phyloP scores from a whole-genome alignment of 148 eudicot species.

The Rhododendron vialii region DNA sequence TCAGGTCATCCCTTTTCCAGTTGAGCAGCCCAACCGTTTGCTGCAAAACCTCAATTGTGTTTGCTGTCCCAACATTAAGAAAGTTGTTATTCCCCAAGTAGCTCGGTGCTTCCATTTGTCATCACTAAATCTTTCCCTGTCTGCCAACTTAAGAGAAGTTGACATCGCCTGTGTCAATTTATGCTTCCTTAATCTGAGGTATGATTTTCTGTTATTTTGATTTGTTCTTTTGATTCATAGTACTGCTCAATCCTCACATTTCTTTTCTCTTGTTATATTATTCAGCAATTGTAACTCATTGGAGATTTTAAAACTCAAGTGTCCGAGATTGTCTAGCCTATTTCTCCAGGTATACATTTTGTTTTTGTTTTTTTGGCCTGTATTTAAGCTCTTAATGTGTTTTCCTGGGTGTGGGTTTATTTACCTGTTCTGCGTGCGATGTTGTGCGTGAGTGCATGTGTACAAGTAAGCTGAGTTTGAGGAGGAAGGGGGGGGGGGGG shows the following conservation, averaged over 20 bases:
- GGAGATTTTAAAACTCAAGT: constrained; percentile 70
- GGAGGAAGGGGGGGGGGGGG: not conserved
- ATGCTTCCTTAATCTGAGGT: constrained; percentile 89
- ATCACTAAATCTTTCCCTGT: constrained; percentile 78
- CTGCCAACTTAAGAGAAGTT: constrained; percentile 76
- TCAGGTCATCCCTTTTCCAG: constrained; percentile 12
- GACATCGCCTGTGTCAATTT: constrained; percentile 68
- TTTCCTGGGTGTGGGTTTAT: not conserved
- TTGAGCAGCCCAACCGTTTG: constrained; percentile 50
- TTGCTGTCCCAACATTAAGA: constrained; percentile 84
- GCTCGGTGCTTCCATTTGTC: constrained; percentile 65
- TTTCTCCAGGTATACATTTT: constrained; percentile 74
- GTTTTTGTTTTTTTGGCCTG: not conserved
- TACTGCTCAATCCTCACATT: not conserved
- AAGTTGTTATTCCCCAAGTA: constrained; percentile 57
- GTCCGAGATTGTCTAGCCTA: constrained; percentile 75
- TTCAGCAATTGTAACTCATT: constrained; percentile 78
- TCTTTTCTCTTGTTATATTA: not conserved
- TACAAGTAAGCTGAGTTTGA: not conserved
- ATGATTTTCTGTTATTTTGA: not conserved
- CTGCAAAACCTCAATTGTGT: constrained; percentile 88
- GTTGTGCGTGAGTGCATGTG: not conserved
- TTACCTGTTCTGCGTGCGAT: not conserved
- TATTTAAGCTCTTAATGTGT: not conserved
- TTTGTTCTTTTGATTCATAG: not conserved